Evolutionary conservation across 768 basidiomycete species (phyloP).

Genomic region (Butyriboletus loyo): DNA sequence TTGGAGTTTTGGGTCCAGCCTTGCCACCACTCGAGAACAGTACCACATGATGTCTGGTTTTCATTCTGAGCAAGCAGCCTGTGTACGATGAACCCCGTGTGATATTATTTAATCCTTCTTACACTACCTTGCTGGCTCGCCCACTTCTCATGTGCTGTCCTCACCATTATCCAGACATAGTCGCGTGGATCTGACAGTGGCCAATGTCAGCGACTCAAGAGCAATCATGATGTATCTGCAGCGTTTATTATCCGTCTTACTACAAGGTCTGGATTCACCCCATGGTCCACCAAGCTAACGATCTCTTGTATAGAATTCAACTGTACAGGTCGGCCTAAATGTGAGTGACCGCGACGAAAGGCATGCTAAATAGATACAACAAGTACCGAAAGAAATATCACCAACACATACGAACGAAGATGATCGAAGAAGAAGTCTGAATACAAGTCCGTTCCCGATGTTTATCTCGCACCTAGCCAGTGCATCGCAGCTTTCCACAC

Average conservation of each 20-base stretch:
- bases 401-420: not conserved
- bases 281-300: not conserved
- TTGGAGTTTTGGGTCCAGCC: too few species aligned
- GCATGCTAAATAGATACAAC: conserved; percentile 18
- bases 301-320: conserved; percentile 1
- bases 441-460: not conserved
- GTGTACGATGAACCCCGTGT: not conserved
- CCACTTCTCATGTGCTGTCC: not conserved
- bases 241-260: too few species aligned
- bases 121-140: not conserved
- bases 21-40: not conserved
- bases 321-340: conserved; percentile 1
- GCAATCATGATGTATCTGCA: too few species aligned
- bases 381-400: not conserved
- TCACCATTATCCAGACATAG: not conserved
- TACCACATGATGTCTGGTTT: too few species aligned
- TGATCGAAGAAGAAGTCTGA: not conserved
- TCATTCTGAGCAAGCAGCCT: not conserved
- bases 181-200: not conserved
- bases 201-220: not conserved
- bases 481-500: conserved; percentile 33
- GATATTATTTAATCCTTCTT: not conserved
- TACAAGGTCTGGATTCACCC: not conserved
- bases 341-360: conserved; percentile 1
- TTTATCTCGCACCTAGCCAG: conserved; percentile 31